These are phyloP conservation scores for Exophiala sp. DNA, from an alignment of 2,329 filamentous ascomycete species.

Conservation along the genomic window DNA sequence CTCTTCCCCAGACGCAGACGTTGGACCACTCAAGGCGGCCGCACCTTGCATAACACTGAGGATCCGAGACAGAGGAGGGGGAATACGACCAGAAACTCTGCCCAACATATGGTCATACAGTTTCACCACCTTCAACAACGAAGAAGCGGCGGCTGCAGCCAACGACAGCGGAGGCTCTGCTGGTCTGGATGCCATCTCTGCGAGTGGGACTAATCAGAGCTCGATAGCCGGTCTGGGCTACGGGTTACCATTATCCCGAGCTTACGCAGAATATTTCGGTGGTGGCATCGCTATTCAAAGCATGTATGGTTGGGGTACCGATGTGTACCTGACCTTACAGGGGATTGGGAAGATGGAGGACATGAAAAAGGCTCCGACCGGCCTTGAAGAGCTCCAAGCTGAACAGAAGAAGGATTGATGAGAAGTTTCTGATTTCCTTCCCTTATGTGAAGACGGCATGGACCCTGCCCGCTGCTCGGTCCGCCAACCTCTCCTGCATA, in stretches of 20 bases:
- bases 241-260: slow-evolving; percentile 81
- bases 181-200: slow-evolving; percentile 72
- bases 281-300: slow-evolving; percentile 95
- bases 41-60: slow-evolving; percentile 87
- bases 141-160: slow-evolving; percentile 45
- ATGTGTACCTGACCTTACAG: slow-evolving; percentile 62
- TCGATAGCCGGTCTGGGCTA: slow-evolving; percentile 93
- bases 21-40: slow-evolving; percentile 40
- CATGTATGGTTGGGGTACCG: slow-evolving; percentile 84
- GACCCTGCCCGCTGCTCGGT: slow-evolving; percentile 42
- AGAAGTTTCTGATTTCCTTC: neutral
- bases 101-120: slow-evolving; percentile 94
- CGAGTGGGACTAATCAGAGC: slow-evolving; percentile 67
- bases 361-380: slow-evolving; percentile 13
- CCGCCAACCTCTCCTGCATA: slow-evolving; percentile 47
- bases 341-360: slow-evolving; percentile 52
- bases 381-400: slow-evolving; percentile 12
- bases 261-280: slow-evolving; percentile 97
- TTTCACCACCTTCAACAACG: slow-evolving; percentile 88
- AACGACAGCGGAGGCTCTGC: slow-evolving; percentile 51
- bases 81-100: slow-evolving; percentile 78
- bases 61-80: slow-evolving; percentile 91
- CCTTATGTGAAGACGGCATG: slow-evolving; percentile 37
- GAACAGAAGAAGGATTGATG: neutral
- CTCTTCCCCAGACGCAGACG: slow-evolving; percentile 20